Evolutionary conservation across 2,329 filamentous ascomycete genomes (phyloP).

Genomic region (Aureobasidium sp.): DNA sequence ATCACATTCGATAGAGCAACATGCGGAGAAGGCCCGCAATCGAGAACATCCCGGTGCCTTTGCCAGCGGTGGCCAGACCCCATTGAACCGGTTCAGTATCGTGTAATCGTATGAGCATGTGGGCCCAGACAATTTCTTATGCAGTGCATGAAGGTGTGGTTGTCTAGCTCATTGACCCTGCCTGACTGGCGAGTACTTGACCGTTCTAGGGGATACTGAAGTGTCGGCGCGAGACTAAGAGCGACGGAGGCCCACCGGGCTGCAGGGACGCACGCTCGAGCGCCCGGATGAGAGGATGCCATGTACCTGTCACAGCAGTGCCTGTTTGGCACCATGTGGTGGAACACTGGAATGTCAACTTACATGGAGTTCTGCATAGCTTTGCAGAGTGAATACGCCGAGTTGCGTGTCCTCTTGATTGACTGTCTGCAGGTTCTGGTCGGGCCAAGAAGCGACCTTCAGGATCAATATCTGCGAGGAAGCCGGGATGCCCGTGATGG

Average conservation of each 20-base stretch:
- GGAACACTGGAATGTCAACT: conserved; percentile 33
- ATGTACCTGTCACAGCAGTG: neutral
- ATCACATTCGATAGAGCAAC: neutral
- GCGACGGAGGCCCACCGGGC: neutral
- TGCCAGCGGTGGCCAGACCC: neutral
- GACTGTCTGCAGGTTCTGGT: conserved; percentile 55
- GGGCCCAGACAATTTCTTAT: neutral
- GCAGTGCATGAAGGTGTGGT: neutral
- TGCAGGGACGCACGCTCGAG: neutral
- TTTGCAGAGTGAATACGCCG: conserved; percentile 55
- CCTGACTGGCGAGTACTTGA: neutral
- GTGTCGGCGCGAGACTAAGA: neutral
- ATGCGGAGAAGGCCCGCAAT: neutral
- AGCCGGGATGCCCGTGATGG: conserved; percentile 84
- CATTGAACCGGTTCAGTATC: neutral
- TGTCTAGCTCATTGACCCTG: neutral
- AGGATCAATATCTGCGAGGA: conserved; percentile 66
- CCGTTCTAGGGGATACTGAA: neutral
- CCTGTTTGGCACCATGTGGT: neutral
- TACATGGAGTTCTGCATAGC: conserved; percentile 74
- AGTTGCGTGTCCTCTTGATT: conserved; percentile 65
- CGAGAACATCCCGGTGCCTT: neutral
- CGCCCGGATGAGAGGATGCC: neutral
- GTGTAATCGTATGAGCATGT: neutral
- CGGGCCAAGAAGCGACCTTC: conserved; percentile 54